Conservation (phyloP, 306 rosid species). For the Corylus heterophylla region DNA sequence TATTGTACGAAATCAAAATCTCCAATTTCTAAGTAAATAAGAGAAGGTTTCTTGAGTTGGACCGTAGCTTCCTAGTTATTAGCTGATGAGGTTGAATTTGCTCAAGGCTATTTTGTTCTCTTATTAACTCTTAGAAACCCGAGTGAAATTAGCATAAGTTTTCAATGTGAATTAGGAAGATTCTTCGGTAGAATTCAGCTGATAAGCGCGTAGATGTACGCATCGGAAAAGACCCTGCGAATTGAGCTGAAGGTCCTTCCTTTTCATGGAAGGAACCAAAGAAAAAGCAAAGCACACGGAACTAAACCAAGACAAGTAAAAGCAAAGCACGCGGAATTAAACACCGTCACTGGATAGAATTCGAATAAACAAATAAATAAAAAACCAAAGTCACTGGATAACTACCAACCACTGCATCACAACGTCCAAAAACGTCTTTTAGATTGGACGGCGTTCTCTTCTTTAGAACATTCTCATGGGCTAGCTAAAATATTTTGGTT, state of each 20-base stretch:
- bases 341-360: too few species aligned
- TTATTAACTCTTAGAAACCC: constrained; percentile 1
- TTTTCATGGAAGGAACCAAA: constrained; percentile 11
- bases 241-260: constrained; percentile 5
- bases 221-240: background rate
- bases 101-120: too few species aligned
- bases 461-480: too few species aligned
- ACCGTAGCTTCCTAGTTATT: too few species aligned
- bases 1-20: too few species aligned
- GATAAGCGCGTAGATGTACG: constrained; percentile 18
- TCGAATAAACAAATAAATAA: too few species aligned
- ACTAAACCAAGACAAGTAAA: background rate
- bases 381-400: background rate
- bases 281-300: background rate
- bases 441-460: too few species aligned
- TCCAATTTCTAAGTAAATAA: too few species aligned
- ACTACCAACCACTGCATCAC: constrained; percentile 12
- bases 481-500: too few species aligned
- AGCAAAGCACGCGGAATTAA: too few species aligned
- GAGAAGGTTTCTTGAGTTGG: too few species aligned
- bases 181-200: background rate
- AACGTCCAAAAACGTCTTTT: background rate
- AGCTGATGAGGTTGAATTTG: too few species aligned
- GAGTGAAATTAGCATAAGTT: constrained; percentile 2
- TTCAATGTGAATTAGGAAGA: background rate